Conservation (phyloP, 2,329 filamentous ascomycete species). For the Epichloe coenophiala region DNA sequence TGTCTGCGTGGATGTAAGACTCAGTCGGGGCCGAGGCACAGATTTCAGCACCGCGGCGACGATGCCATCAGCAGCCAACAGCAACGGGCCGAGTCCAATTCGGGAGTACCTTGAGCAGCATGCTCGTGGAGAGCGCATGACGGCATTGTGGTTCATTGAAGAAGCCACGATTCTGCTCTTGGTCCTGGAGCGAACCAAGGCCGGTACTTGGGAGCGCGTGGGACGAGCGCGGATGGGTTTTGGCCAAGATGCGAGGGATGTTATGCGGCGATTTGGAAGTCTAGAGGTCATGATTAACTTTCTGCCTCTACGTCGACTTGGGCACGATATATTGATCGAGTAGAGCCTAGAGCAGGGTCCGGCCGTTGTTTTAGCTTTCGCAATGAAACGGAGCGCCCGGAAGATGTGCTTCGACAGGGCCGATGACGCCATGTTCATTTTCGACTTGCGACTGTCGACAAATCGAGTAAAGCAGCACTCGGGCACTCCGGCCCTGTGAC, state of each 20-base stretch:
- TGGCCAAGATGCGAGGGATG: slow-evolving; percentile 18
- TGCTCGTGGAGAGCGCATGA: slow-evolving; percentile 22
- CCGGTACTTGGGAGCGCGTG: slow-evolving; percentile 19
- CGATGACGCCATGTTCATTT: background rate
- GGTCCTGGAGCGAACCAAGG: slow-evolving; percentile 15
- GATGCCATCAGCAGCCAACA: background rate
- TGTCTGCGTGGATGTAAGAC: slow-evolving; percentile 19
- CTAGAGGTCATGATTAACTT: slow-evolving; percentile 19
- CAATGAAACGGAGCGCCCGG: background rate
- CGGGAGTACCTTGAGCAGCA: slow-evolving; percentile 21
- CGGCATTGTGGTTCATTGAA: slow-evolving; percentile 22
- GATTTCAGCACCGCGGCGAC: background rate
- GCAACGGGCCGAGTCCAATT: slow-evolving; percentile 10
- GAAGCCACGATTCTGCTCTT: slow-evolving; percentile 20
- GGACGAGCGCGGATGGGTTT: slow-evolving; percentile 24
- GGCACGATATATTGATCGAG: slow-evolving; percentile 20
- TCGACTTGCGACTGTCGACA: too few relatives aligned
- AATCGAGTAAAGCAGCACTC: too few relatives aligned
- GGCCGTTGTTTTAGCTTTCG: too few relatives aligned
- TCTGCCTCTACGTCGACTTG: slow-evolving; percentile 19
- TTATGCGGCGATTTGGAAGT: slow-evolving; percentile 16
- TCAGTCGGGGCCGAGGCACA: slow-evolving; percentile 15
- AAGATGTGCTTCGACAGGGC: background rate
- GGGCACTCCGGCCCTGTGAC: too few relatives aligned
- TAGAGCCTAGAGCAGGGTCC: slow-evolving; percentile 2